These are phyloP conservation scores for Boletellus deceptivus DNA, from an alignment of 1,284 basidiomycete genomes.

Conservation along the genomic window DNA sequence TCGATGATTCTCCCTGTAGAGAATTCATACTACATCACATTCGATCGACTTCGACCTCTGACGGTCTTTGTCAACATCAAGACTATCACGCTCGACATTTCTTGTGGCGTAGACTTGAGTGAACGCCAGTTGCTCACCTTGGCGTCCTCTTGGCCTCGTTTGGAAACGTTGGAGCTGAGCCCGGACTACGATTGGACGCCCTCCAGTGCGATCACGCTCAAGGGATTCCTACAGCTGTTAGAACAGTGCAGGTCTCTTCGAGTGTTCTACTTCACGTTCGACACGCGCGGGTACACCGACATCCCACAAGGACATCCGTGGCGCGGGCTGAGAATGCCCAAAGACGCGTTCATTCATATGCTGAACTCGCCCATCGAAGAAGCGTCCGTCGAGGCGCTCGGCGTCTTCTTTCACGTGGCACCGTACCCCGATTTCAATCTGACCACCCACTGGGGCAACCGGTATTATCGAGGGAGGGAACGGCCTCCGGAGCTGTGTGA, in stretches of 20 bases:
- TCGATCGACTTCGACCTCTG: slow-evolving; percentile 8
- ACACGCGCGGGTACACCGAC: slow-evolving; percentile 13
- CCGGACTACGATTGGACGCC: not conserved
- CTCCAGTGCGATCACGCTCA: slow-evolving; percentile 12
- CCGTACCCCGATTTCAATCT: slow-evolving; percentile 4
- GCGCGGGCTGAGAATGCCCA: slow-evolving; percentile 7
- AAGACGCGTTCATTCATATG: not conserved
- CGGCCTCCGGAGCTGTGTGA: not conserved
- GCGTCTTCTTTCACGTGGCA: slow-evolving; percentile 15
- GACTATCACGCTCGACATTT: slow-evolving; percentile 3
- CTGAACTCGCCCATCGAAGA: slow-evolving; percentile 9
- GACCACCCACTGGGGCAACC: slow-evolving; percentile 3
- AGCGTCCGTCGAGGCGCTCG: slow-evolving; percentile 15
- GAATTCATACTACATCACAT: slow-evolving; percentile 1
- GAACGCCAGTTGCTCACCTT: slow-evolving; percentile 13
- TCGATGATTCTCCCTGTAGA: not conserved
- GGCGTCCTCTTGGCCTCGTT: slow-evolving; percentile 17
- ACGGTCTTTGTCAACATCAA: slow-evolving; percentile 14
- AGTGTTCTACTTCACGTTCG: slow-evolving; percentile 5
- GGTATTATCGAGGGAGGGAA: not conserved
- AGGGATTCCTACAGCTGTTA: slow-evolving; percentile 15
- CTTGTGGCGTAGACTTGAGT: slow-evolving; percentile 1
- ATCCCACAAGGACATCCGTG: slow-evolving; percentile 12
- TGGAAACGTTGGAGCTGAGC: slow-evolving; percentile 4
- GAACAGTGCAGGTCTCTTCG: slow-evolving; percentile 14